Base-by-base conservation (phyloP, 371 early-diverging fungal genomes). In the Mortierella sp. region DNA sequence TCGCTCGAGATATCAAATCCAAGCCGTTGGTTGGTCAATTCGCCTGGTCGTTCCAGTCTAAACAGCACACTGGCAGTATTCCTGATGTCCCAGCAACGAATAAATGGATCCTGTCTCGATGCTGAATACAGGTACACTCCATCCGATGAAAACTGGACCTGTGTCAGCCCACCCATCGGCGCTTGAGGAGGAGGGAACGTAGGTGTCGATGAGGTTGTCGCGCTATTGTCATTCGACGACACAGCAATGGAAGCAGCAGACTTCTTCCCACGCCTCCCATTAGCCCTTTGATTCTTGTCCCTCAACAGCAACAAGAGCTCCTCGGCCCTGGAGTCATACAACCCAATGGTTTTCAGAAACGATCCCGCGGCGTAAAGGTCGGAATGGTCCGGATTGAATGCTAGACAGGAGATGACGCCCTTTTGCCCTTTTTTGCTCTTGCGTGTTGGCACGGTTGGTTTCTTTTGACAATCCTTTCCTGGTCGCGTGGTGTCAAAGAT, bases 61-160 rank as follows among this genome's bases (percentile, higher is more conserved):
- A 86, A 90, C 43, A 94, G 71, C 0, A 92, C 82, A 31, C 93
- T 88, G 10, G 91, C 92, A 10, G 94, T 91, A 64, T 94, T 90
- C 13, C 95, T 90, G 53, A 94, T 91, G 88, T 95, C 95, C 95
- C 95, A 94, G 75, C 93, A 93, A 1, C 88, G 78, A 24, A 95
- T 91, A 19, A 31, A 71, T 44, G 92, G 77, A 9, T 91, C 80
- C 67, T 90, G 90, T 26, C 95, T 90, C 8, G 92, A 91, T 11
- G 91, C 92, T 0, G 93, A 89, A 74, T 90, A 95, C 28, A 95
- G 81, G 40, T 90, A 89, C 3, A 76, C 72, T 0, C 95, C 95
- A 79, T 93, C 93, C 0, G 88, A 88, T 0, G 95, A 92, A 84
- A 95, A 95, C 80, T 90, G 81, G 5, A 93, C 90, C 79, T 90